These are phyloP conservation scores for Aschersonia sp. DNA, from an alignment of 2,329 filamentous ascomycete genomes.

Conservation along the genomic window DNA sequence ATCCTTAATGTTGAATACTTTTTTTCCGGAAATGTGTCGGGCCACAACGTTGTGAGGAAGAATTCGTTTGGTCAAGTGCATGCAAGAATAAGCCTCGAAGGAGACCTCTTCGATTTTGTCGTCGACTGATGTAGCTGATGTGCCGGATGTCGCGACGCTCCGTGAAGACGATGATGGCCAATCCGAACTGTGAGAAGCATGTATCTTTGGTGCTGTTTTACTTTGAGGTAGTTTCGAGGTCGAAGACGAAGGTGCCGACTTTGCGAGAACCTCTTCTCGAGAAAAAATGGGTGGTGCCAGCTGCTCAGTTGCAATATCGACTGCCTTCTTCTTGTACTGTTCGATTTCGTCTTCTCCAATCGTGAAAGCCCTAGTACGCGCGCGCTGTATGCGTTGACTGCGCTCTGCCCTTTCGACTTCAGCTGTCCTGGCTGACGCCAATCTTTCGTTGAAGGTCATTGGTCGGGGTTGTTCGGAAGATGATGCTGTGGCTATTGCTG, in stretches of 20 bases:
- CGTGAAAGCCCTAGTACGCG: slow-evolving; percentile 41
- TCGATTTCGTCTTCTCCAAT: slow-evolving; percentile 45
- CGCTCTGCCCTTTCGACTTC: slow-evolving; percentile 36
- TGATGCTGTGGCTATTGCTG: slow-evolving; percentile 15
- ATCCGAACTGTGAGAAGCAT: slow-evolving; percentile 8
- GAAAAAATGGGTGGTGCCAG: slow-evolving; percentile 38
- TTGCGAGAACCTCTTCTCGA: slow-evolving; percentile 45
- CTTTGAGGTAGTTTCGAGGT: slow-evolving; percentile 23
- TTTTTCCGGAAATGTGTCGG: slow-evolving; percentile 65
- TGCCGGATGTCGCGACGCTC: neutral
- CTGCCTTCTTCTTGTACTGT: slow-evolving; percentile 40
- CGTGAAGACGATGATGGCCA: slow-evolving; percentile 1
- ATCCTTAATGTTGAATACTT: slow-evolving; percentile 64
- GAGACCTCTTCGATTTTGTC: slow-evolving; percentile 25
- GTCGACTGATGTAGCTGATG: slow-evolving; percentile 6
- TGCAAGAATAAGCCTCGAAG: slow-evolving; percentile 76
- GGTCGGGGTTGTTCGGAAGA: slow-evolving; percentile 22
- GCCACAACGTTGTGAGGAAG: slow-evolving; percentile 70
- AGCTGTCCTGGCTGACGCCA: slow-evolving; percentile 53
- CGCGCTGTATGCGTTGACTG: slow-evolving; percentile 34
- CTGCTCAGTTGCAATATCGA: slow-evolving; percentile 35
- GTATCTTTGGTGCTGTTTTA: slow-evolving; percentile 23
- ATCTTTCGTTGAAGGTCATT: slow-evolving; percentile 67
- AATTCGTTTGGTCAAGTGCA: slow-evolving; percentile 71
- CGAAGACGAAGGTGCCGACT: slow-evolving; percentile 6